Percentiles rank a stretch among this genome's conserved stretches.
Evolutionary conservation across 2,329 filamentous ascomycete species (phyloP).

Genomic region (Dryadomyces sulphureus): DNA sequence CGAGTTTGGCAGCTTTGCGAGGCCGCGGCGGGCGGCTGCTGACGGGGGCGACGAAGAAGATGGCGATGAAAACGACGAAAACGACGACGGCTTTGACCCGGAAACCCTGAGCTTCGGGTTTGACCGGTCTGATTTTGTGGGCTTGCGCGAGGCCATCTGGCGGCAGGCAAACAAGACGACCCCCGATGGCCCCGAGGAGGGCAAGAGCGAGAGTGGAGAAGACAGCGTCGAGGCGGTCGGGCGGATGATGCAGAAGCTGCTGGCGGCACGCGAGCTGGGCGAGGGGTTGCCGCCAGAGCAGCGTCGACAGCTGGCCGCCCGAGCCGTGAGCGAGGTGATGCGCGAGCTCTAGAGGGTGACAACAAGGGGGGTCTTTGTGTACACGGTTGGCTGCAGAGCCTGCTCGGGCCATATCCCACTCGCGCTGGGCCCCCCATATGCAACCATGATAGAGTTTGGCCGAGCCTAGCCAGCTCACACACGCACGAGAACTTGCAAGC

Average conservation of each 20-base stretch:
- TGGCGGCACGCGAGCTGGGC: conserved; percentile 44
- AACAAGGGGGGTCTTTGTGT: not conserved
- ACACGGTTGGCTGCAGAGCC: not conserved
- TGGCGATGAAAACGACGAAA: conserved; percentile 12
- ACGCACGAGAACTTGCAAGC: not conserved
- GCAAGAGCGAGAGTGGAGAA: conserved; percentile 2
- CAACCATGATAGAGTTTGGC: not conserved
- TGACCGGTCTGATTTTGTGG: conserved; percentile 37
- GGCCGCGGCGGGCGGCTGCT: conserved; percentile 13
- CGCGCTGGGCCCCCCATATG: not conserved
- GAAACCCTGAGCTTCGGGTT: conserved; percentile 36
- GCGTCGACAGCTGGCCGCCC: conserved; percentile 43
- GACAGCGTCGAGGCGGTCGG: conserved; percentile 44
- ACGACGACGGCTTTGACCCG: conserved; percentile 24
- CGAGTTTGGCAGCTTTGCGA: conserved; percentile 18
- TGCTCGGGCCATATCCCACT: not conserved
- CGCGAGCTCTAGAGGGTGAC: conserved; percentile 28
- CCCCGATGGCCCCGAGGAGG: not conserved
- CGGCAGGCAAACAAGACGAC: conserved; percentile 13
- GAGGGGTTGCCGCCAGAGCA: conserved; percentile 46
- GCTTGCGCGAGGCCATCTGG: conserved; percentile 37
- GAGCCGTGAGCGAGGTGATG: conserved; percentile 51
- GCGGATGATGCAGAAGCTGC: conserved; percentile 48
- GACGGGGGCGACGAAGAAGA: conserved; percentile 13
- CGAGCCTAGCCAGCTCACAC: not conserved